Conservation (phyloP, 129 eudicot species). For the Heracleum sosnowskyi region DNA sequence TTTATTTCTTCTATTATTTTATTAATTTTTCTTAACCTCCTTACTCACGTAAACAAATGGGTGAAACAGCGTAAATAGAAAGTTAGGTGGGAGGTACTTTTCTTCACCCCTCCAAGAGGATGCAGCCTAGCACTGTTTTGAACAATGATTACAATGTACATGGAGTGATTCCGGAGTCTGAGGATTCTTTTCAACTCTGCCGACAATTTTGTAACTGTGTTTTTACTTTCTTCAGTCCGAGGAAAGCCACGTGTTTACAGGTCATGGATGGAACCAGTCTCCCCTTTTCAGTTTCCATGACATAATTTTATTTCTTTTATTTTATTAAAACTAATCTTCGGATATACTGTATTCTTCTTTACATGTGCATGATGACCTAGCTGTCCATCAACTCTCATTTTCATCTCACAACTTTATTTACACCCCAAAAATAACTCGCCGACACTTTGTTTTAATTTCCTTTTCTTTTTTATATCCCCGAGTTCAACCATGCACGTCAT, state of each 20-base stretch:
- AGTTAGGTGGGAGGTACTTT: too few relatives aligned
- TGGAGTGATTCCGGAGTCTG: not conserved
- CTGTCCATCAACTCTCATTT: not conserved
- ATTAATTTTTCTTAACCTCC: too few relatives aligned
- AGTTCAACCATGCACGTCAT: not conserved
- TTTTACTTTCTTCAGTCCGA: not conserved
- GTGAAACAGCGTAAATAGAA: too few relatives aligned
- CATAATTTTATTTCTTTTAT: not conserved
- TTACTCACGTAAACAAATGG: too few relatives aligned
- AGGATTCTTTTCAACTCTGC: not conserved
- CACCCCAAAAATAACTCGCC: not conserved
- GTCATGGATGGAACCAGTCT: not conserved
- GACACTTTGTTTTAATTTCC: not conserved
- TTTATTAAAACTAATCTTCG: not conserved
- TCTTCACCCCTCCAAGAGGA: too few relatives aligned
- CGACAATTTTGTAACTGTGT: not conserved
- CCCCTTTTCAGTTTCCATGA: not conserved
- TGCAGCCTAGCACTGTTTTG: too few relatives aligned
- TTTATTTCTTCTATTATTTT: too few relatives aligned
- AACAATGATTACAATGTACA: too few relatives aligned
- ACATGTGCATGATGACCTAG: slow-evolving; percentile 3
- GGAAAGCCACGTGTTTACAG: slow-evolving; percentile 5
- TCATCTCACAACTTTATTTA: too few relatives aligned
- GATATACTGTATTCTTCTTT: not conserved
- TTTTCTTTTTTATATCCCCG: not conserved